Percentiles rank a stretch among this genome's conserved stretches.
Evolutionary conservation across 257 asterid species (phyloP).

Genomic region (Nyctanthes arbortristis): DNA sequence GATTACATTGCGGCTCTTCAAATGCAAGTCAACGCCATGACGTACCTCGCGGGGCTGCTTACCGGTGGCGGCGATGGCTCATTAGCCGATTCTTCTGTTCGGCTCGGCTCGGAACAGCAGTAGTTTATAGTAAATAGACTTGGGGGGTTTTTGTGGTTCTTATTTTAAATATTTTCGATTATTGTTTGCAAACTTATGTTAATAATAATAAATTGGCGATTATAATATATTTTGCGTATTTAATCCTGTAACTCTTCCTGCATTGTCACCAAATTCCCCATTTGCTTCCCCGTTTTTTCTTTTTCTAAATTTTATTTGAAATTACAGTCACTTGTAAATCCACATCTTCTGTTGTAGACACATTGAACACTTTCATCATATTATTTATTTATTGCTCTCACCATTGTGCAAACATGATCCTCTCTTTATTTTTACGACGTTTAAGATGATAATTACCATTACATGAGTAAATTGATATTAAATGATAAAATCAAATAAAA

Average conservation of each 20-base stretch:
- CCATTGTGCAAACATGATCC: too few species aligned
- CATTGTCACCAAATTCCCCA: too few species aligned
- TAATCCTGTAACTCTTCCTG: not conserved
- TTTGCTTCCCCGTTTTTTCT: too few species aligned
- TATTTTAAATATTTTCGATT: conserved; percentile 31
- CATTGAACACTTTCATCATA: too few species aligned
- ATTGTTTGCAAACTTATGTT: conserved; percentile 26
- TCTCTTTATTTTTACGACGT: too few species aligned
- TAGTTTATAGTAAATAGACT: conserved; percentile 18
- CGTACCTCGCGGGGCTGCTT: conserved; percentile 58
- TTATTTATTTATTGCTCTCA: too few species aligned
- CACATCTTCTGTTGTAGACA: too few species aligned
- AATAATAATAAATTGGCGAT: not conserved
- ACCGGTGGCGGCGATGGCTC: conserved; percentile 33
- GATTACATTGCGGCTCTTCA: conserved; percentile 83
- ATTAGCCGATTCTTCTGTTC: conserved; percentile 15
- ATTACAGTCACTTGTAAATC: too few species aligned
- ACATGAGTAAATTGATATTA: too few species aligned
- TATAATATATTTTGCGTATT: not conserved
- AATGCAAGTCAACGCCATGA: conserved; percentile 93
- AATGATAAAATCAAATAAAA: too few species aligned
- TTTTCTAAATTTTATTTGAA: too few species aligned
- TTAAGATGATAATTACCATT: too few species aligned
- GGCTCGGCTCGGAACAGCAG: conserved; percentile 26
- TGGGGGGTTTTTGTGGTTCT: conserved; percentile 33